Evolutionary conservation across 768 basidiomycete species (phyloP).

Genomic region (Rhodosporidiobolus odoratus): DNA sequence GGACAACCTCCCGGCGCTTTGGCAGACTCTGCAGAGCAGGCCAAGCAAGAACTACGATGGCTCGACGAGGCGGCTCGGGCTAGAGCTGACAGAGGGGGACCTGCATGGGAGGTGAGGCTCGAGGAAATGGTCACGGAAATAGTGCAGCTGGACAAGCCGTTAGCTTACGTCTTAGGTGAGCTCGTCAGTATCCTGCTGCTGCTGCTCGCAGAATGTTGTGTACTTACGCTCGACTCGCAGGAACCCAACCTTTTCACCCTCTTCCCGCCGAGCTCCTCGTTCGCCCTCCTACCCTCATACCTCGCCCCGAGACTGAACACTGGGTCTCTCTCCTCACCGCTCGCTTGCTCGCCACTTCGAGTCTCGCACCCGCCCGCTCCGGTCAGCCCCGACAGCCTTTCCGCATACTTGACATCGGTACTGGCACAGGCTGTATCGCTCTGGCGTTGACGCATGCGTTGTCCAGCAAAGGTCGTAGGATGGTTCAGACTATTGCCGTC

Average conservation of each 20-base stretch:
- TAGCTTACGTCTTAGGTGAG: slow-evolving; percentile 35
- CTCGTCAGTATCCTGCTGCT: neutral
- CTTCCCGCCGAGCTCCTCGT: slow-evolving; percentile 58
- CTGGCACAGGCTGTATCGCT: slow-evolving; percentile 87
- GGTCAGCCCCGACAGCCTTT: slow-evolving; percentile 33
- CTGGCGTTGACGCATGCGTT: slow-evolving; percentile 69
- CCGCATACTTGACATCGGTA: slow-evolving; percentile 78
- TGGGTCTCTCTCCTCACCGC: slow-evolving; percentile 63
- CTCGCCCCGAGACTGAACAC: slow-evolving; percentile 88
- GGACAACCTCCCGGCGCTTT: neutral
- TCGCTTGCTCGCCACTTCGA: neutral
- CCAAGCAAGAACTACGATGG: slow-evolving; percentile 8
- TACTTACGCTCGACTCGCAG: slow-evolving; percentile 45
- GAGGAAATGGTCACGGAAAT: slow-evolving; percentile 9
- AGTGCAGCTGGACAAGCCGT: slow-evolving; percentile 32
- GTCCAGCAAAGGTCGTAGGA: slow-evolving; percentile 44
- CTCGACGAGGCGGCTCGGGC: slow-evolving; percentile 8
- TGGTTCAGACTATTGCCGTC: slow-evolving; percentile 44
- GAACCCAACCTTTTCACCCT: slow-evolving; percentile 82
- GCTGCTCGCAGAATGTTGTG: too few species aligned
- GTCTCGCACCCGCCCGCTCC: neutral
- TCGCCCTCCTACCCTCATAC: slow-evolving; percentile 79
- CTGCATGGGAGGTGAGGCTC: neutral
- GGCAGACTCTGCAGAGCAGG: neutral
- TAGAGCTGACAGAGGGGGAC: neutral